Evolutionary conservation across 176 grass and related monocot species (phyloP).

Genomic region (Zoysia pacifica): DNA sequence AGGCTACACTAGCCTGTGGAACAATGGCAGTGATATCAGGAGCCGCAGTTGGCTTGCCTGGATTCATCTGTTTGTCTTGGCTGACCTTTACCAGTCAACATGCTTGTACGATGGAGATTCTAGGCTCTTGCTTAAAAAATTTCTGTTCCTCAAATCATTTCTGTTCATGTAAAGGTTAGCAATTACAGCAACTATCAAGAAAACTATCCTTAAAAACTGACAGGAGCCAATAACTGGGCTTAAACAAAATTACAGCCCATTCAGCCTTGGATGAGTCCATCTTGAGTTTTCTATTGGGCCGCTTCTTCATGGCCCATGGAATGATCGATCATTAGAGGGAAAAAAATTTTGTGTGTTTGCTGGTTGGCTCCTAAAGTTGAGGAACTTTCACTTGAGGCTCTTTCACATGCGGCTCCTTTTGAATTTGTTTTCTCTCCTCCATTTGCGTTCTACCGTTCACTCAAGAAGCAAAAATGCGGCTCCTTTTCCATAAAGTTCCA

Average conservation of each 20-base stretch:
- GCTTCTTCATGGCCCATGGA: background rate
- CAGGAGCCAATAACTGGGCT: background rate
- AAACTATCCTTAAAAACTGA: background rate
- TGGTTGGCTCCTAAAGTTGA: no score
- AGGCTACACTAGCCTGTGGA: no score
- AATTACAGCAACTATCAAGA: background rate
- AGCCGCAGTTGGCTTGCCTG: conserved; percentile 24
- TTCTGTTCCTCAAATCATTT: conserved; percentile 1
- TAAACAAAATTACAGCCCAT: background rate
- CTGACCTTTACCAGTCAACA: conserved; percentile 3
- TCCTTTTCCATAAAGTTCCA: background rate
- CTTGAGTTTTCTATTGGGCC: background rate
- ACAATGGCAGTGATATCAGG: background rate
- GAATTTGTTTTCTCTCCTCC: no score
- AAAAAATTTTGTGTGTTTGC: background rate
- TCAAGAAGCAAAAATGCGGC: background rate
- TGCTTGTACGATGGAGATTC: background rate
- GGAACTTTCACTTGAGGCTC: no score
- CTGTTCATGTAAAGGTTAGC: background rate
- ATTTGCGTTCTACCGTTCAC: background rate
- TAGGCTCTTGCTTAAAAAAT: background rate
- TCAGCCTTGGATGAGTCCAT: background rate
- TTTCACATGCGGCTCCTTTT: no score
- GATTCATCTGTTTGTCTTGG: conserved; percentile 17
- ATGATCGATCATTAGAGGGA: background rate